Base-by-base conservation (phyloP, 306 rosid species). In the Inga oerstediana region DNA sequence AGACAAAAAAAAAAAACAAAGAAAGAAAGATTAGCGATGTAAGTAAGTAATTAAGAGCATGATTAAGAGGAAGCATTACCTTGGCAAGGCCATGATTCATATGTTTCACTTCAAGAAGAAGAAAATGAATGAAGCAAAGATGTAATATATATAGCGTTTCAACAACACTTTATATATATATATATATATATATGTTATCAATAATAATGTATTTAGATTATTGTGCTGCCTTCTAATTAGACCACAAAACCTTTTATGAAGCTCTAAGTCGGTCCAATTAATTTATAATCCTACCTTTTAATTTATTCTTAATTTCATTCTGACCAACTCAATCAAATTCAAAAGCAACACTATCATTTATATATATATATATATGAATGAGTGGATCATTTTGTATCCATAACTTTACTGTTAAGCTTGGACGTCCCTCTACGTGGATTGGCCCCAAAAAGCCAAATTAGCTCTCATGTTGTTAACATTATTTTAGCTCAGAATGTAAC, bases 221-320 rank as follows among this genome's bases (percentile, higher is more conserved):
- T 58, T 58, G 64, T 58, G 64, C 22, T 67, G 24, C 24, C 37
- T 67, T 35, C 43, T 67, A 39, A 32, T 67, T 67, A 35, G 72
- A 67, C 72, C 45, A 27, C 2, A 67, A 7, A 34, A 2, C 72
- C 22, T 66, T 35, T 13, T 1, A 4, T 24, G 45, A 67, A 67
- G 20, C 45, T 15, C 19, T 1, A 20, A 37, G 72, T 62, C 77
- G 76, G 89, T 83, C 86, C 88, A 86, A 86, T 86, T 51, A 70
- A 24, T 20, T 41, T 30, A 8, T 7, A 65, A 34, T 32, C 43
- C 1, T 32, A 7, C 19, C 10, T 65, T 15, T 65, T 32, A 2
- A 13, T 65, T 65, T 16, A 65, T 32, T 65, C 68, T 62, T 61
- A 22, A 58, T 8, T n/a, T 58, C 65, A 58, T 58, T 59, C 62